A percentile compares a stretch with the other conserved stretches of the same genome.
Conservation (phyloP, 2,329 filamentous ascomycete species). For the Thielaviopsis populi region DNA sequence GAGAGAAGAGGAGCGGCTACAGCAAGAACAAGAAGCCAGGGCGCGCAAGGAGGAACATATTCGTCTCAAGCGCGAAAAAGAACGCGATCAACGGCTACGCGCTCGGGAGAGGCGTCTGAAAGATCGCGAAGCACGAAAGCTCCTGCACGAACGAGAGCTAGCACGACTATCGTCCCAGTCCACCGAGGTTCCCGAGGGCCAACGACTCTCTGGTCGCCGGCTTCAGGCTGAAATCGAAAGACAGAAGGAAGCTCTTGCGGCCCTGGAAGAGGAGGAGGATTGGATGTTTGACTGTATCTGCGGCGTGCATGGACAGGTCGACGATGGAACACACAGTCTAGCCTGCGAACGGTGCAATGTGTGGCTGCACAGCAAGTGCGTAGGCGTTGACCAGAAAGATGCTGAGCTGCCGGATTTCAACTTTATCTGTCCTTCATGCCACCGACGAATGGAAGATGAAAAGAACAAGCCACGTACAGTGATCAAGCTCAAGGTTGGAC, state of each 20-base stretch:
- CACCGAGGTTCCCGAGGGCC: neutral
- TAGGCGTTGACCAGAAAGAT: constrained; percentile 61
- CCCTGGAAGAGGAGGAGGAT: constrained; percentile 64
- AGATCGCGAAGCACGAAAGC: constrained; percentile 70
- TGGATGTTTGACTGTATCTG: constrained; percentile 96
- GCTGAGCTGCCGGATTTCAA: constrained; percentile 77
- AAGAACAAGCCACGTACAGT: constrained; percentile 39
- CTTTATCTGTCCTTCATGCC: constrained; percentile 69
- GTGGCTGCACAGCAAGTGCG: constrained; percentile 93
- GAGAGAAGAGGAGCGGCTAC: constrained; percentile 16
- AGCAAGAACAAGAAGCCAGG: constrained; percentile 45
- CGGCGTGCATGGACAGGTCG: constrained; percentile 78
- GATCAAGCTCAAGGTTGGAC: constrained; percentile 39
- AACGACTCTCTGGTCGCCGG: constrained; percentile 28
- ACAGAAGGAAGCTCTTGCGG: constrained; percentile 56
- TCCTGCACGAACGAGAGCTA: constrained; percentile 73
- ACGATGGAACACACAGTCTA: constrained; percentile 87
- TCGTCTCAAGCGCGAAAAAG: constrained; percentile 45
- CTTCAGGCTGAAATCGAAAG: constrained; percentile 61
- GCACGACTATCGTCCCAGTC: constrained; percentile 45
- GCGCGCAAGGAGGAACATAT: constrained; percentile 48
- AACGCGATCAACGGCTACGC: constrained; percentile 63
- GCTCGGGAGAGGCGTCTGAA: constrained; percentile 74
- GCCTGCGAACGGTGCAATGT: constrained; percentile 87
- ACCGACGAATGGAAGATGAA: constrained; percentile 47